A percentile compares a stretch with the other conserved stretches of the same genome.
Evolutionary conservation across 2,329 filamentous ascomycete genomes (phyloP).

Genomic region (Penicillium sp.): DNA sequence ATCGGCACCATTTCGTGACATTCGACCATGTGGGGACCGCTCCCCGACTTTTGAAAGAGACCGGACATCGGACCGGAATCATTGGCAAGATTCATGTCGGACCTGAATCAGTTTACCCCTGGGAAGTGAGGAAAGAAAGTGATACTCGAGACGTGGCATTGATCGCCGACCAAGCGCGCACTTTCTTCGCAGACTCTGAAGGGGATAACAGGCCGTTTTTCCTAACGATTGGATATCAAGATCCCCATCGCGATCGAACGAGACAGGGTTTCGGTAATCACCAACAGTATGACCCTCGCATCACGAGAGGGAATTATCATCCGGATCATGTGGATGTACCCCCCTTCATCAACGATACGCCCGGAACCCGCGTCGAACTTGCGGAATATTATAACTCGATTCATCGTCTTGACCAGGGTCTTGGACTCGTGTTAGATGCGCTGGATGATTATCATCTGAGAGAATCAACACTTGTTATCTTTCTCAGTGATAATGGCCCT

Average conservation of each 20-base stretch:
- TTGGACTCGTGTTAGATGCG: conserved; percentile 45
- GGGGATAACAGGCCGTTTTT: conserved; percentile 43
- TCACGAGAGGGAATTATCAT: conserved; percentile 29
- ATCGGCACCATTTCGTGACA: conserved; percentile 49
- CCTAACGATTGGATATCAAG: conserved; percentile 52
- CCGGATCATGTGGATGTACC: conserved; percentile 46
- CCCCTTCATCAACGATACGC: conserved; percentile 44
- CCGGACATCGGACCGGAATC: conserved; percentile 53
- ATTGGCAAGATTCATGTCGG: conserved; percentile 57
- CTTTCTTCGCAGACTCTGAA: conserved; percentile 44
- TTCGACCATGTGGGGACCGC: conserved; percentile 50
- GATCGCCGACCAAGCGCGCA: conserved; percentile 43
- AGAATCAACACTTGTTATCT: conserved; percentile 48
- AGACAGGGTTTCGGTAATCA: conserved; percentile 52
- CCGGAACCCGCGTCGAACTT: conserved; percentile 48
- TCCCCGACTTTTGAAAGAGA: conserved; percentile 43
- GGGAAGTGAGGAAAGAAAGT: conserved; percentile 48
- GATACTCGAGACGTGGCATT: conserved; percentile 49
- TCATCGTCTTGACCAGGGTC: conserved; percentile 46
- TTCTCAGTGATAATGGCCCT: conserved; percentile 55
- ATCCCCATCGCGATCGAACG: conserved; percentile 52
- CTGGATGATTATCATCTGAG: conserved; percentile 37
- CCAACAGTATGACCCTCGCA: conserved; percentile 32
- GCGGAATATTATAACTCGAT: conserved; percentile 50
- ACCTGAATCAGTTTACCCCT: conserved; percentile 46